Percentiles rank a stretch among this genome's conserved stretches.
These are phyloP conservation scores for Starmerella bombi DNA, from an alignment of 805 yeast species.

Conservation along the genomic window DNA sequence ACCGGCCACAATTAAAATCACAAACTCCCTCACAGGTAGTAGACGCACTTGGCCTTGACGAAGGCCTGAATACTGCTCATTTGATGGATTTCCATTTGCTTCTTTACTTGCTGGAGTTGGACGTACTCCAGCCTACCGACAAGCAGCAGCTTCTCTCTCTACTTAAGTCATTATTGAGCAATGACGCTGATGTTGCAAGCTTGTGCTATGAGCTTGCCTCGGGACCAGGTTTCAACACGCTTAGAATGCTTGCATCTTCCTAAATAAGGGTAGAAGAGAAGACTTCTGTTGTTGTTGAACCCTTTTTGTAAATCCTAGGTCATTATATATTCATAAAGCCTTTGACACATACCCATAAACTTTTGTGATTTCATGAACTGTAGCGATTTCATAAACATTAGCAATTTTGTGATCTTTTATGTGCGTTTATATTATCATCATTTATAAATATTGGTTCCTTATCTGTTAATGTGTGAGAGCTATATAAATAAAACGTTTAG, in stretches of 20 bases:
- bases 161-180: constrained; percentile 2
- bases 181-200: constrained; percentile 34
- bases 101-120: constrained; percentile 41
- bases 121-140: constrained; percentile 47
- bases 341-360: too few relatives aligned
- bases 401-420: too few relatives aligned
- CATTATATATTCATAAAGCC: too few relatives aligned
- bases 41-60: constrained; percentile 34
- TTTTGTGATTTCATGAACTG: too few relatives aligned
- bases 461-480: too few relatives aligned
- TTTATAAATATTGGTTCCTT: too few relatives aligned
- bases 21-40: constrained; percentile 51
- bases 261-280: too few relatives aligned
- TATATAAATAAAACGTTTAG: too few relatives aligned
- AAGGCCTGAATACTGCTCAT: constrained; percentile 14
- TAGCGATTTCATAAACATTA: too few relatives aligned
- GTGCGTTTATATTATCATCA: too few relatives aligned
- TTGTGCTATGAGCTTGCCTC: constrained; percentile 15
- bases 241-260: constrained; percentile 19
- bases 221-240: constrained; percentile 17
- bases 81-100: constrained; percentile 69
- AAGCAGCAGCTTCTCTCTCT: constrained; percentile 33
- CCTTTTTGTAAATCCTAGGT: too few relatives aligned
- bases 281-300: too few relatives aligned
- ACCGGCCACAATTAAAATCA: constrained; percentile 60